Base-by-base conservation (phyloP, 805 yeast genomes). In the Pichia cabralensis region DNA sequence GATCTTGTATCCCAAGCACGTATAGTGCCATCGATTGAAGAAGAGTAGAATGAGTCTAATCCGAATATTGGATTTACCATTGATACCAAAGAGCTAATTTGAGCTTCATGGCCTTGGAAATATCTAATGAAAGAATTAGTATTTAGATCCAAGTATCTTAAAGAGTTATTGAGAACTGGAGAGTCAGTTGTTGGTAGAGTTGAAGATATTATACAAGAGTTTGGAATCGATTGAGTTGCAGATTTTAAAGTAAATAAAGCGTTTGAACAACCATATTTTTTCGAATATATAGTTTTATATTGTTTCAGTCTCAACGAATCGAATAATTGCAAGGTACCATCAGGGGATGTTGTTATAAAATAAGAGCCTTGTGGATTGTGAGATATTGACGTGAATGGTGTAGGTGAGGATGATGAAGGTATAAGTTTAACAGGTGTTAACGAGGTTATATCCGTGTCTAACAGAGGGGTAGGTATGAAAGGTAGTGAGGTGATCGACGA, bases 221-320 rank as follows among this genome's bases (percentile, higher is more conserved):
- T 76, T 15, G 51, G 48, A 1, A 33, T 22, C 2, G 50, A 33
- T 37, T 71, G 66, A 29, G 75, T 76, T 28, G 71, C 67, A 49
- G 80, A 94, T 14, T 38, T 19, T 12, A 35, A 14, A 1, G 95
- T 76, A 55, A 92, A 92, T 30, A 75, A 66, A 3, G 95, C 96
- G 25, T 83, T 58, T 49, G 84, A 86, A 38, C 86, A 82, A 1
- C 98, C 98, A 48, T 92, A 92, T 52, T 92, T 92, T 59, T 86
- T 88, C 20, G 92, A 78, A 39, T 73, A 78, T 8, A 83, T 69
- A 4, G 85, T 73, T 46, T 78, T 81, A 28, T 67, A 48, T 42
- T 76, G 80, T 35, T 69, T 64, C 6, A 96, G 96, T 40, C 69
- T 67, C 22, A 70, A 60, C 14, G 71, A 62, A 57, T 89, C 95